Percentiles rank a stretch among this genome's conserved stretches.
Evolutionary conservation across 805 yeast species (phyloP).

Genomic region (Monosporozyma aquatica): DNA sequence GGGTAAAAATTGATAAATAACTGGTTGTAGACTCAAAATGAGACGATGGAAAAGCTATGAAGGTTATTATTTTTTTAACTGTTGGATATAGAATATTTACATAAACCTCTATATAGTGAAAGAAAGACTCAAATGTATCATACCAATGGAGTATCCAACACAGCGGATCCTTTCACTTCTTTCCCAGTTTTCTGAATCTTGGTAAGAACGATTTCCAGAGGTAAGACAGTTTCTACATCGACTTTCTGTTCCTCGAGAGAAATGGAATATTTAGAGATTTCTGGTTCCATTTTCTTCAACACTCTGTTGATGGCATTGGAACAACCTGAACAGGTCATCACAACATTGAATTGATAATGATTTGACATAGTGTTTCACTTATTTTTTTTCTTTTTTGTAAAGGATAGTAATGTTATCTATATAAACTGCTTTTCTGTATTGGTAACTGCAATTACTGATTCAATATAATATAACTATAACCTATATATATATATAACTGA

Average conservation of each 20-base stretch:
- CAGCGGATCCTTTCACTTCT: slow-evolving; percentile 57
- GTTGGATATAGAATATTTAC: no score
- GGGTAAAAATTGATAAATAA: no score
- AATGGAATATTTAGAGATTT: slow-evolving; percentile 58
- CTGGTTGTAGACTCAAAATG: no score
- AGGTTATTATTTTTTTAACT: no score
- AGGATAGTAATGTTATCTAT: no score
- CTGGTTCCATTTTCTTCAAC: slow-evolving; percentile 57
- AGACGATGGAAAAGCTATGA: no score
- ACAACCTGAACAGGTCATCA: slow-evolving; percentile 85
- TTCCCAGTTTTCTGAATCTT: slow-evolving; percentile 89
- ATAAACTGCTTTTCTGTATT: neutral
- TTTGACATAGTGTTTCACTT: slow-evolving; percentile 31
- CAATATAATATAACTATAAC: no score
- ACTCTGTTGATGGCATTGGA: slow-evolving; percentile 79
- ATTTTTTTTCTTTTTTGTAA: no score
- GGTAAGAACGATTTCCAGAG: slow-evolving; percentile 69
- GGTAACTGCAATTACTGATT: no score
- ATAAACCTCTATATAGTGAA: no score
- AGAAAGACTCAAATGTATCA: no score
- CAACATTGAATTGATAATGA: slow-evolving; percentile 70
- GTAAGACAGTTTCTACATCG: slow-evolving; percentile 55
- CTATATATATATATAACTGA: no score
- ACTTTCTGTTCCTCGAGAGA: slow-evolving; percentile 78
- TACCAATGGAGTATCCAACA: slow-evolving; percentile 14